Percentiles rank a stretch among this genome's conserved stretches.
phyloP scores from a whole-genome alignment of 1,284 basidiomycete genomes.

The Ustilago tritici region DNA sequence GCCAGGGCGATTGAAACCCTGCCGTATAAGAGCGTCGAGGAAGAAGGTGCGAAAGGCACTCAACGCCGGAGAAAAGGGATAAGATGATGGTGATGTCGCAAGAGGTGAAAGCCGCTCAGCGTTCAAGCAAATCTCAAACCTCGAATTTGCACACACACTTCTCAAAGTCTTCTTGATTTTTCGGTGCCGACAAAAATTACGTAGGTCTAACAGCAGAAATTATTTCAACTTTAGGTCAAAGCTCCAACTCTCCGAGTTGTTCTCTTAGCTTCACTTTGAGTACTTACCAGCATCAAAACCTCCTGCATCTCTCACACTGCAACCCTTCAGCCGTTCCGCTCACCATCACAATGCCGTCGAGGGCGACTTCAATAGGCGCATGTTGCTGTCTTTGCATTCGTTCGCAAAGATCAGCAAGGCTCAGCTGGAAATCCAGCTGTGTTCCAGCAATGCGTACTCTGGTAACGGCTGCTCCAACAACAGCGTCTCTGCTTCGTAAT shows the following conservation, averaged over 20 bases:
- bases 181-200: constrained; percentile 25
- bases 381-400: constrained; percentile 22
- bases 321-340: background rate
- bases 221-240: background rate
- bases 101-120: constrained; percentile 9
- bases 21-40: background rate
- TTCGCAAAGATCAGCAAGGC: background rate
- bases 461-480: background rate
- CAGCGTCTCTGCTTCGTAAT: background rate
- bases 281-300: background rate
- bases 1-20: background rate
- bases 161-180: constrained; percentile 3
- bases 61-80: constrained; percentile 1
- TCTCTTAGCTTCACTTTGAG: background rate
- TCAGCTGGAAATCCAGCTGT: background rate
- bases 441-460: constrained; percentile 4
- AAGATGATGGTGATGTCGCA: constrained; percentile 37
- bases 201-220: background rate
- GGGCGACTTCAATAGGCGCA: constrained; percentile 20
- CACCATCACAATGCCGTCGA: constrained; percentile 14
- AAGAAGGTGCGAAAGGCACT: background rate
- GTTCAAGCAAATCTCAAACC: constrained; percentile 26
- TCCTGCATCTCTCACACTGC: background rate
- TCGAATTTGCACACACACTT: constrained; percentile 27
- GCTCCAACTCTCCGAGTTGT: background rate